Evolutionary conservation across 1,284 basidiomycete species (phyloP).

Genomic region (Trichosporon ovoides): DNA sequence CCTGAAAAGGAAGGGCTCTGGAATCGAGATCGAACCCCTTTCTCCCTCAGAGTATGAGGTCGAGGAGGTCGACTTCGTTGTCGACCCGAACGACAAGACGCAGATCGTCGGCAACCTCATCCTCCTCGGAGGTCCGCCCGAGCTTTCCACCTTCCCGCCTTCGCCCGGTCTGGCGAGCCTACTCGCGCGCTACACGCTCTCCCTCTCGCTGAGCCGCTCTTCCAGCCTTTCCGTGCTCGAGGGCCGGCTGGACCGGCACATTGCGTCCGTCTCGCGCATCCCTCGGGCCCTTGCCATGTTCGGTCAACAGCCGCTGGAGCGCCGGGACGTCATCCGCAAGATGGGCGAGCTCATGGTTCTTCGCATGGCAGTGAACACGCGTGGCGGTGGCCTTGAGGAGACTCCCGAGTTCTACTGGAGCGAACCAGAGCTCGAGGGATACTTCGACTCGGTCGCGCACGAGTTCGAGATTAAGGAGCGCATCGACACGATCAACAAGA

Average conservation of each 20-base stretch:
- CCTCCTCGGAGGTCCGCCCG: slow-evolving; percentile 67
- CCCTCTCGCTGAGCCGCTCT: slow-evolving; percentile 79
- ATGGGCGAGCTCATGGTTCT: slow-evolving; percentile 81
- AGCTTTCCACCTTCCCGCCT: slow-evolving; percentile 43
- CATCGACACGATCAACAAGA: slow-evolving; percentile 76
- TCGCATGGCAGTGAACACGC: slow-evolving; percentile 78
- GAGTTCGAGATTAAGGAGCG: slow-evolving; percentile 77
- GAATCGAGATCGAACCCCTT: slow-evolving; percentile 60
- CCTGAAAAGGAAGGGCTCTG: slow-evolving; percentile 53
- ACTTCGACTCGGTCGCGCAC: slow-evolving; percentile 72
- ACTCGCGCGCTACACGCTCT: slow-evolving; percentile 78
- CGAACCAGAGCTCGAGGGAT: slow-evolving; percentile 78
- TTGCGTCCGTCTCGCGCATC: slow-evolving; percentile 69
- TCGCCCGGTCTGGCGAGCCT: slow-evolving; percentile 53
- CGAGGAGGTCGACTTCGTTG: slow-evolving; percentile 84
- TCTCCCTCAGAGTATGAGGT: slow-evolving; percentile 62
- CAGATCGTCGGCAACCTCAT: slow-evolving; percentile 82
- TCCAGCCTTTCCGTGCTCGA: slow-evolving; percentile 78
- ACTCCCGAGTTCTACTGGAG: slow-evolving; percentile 82
- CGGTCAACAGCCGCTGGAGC: slow-evolving; percentile 70
- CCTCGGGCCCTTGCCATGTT: slow-evolving; percentile 68
- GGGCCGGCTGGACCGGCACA: slow-evolving; percentile 69
- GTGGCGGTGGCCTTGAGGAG: slow-evolving; percentile 79
- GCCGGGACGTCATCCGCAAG: slow-evolving; percentile 77
- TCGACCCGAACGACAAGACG: slow-evolving; percentile 71